phyloP scores from a whole-genome alignment of 2,329 filamentous ascomycete species.

The Chaetoscypha palmicola region DNA sequence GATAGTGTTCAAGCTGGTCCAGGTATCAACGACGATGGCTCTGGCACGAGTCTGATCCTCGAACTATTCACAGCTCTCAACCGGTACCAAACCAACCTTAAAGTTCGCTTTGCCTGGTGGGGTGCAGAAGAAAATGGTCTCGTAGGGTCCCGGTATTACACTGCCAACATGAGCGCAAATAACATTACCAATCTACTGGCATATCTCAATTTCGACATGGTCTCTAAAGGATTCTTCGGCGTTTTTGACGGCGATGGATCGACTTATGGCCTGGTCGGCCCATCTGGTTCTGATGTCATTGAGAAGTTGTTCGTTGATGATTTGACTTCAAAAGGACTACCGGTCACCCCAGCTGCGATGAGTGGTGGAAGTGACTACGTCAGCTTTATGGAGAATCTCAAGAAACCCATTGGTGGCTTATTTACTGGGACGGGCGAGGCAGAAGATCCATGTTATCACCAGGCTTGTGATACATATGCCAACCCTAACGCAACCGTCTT shows the following conservation, averaged over 20 bases:
- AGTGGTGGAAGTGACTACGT: conserved; percentile 13
- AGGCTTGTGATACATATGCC: conserved; percentile 13
- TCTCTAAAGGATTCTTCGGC: conserved; percentile 50
- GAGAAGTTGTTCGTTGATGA: conserved; percentile 42
- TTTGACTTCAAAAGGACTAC: conserved; percentile 8
- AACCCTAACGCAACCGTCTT: conserved; percentile 13
- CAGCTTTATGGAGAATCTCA: conserved; percentile 9
- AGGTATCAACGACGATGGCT: conserved; percentile 61
- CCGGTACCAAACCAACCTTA: conserved; percentile 49
- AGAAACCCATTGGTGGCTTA: conserved; percentile 12
- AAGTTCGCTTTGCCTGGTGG: conserved; percentile 60
- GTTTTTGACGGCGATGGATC: conserved; percentile 50
- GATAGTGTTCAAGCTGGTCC: conserved; percentile 55
- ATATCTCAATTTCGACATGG: conserved; percentile 60
- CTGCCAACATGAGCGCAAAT: conserved; percentile 38
- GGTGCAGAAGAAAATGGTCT: conserved; percentile 57
- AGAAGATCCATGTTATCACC: conserved; percentile 16
- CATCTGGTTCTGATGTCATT: conserved; percentile 47
- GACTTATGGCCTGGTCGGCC: conserved; percentile 46
- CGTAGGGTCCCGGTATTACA: conserved; percentile 52
- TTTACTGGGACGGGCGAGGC: conserved; percentile 12
- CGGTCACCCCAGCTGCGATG: conserved; percentile 8
- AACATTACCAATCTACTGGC: conserved; percentile 50
- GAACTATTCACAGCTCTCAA: conserved; percentile 53
- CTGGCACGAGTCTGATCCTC: conserved; percentile 50